Base-by-base conservation (phyloP, 73 alveolate species). In the Effrenium voratum region DNA sequence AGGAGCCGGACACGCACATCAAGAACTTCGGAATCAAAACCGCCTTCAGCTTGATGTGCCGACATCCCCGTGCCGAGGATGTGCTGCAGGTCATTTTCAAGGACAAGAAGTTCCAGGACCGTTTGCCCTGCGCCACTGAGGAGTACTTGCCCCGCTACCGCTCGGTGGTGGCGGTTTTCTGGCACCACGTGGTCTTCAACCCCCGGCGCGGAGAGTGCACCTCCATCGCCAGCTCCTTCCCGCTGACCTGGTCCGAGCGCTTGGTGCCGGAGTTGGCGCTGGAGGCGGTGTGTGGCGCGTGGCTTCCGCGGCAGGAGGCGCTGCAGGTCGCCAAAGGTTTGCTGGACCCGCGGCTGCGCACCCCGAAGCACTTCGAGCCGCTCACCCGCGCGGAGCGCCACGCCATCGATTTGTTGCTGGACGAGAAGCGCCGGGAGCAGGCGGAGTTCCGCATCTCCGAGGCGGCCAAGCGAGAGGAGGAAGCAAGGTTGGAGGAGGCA, bases 121-220 rank as follows among this genome's bases (percentile, higher is more conserved):
- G 98, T 52, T 52, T 92, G 81, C 92, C 98, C 15, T 76, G 90
- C 82, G 92, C 41, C 15, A 66, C 66, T 15, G 45, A 68, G 38
- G 98, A 92, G 50, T 92, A 92, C 38, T 12, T 75, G 49, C 55
- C 88, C 10, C 91, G 98, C 13, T 92, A 50, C 41, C 36, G 15
- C 24, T 66, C 80, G 36, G 92, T 92, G 30, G 82, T 92, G 49
- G 81, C 92, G 10, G 98, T 92, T 5, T 92, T 92, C 43, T 92
- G 98, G 98, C 98, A 92, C 76, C 98, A 92, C 50, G 81, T 92
- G n/a, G 98, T 92, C 34, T 92, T 92, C 52, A 55, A 92, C 40
- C 91, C 80, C 32, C 28, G 49, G 22, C 81, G 98, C 49, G 98
- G 98, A 22, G 91, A 92, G 26, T 90, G 97, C 77, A 90, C 87